Conservation (phyloP, 257 asterid genomes). For the Lithospermum erythrorhizon region DNA sequence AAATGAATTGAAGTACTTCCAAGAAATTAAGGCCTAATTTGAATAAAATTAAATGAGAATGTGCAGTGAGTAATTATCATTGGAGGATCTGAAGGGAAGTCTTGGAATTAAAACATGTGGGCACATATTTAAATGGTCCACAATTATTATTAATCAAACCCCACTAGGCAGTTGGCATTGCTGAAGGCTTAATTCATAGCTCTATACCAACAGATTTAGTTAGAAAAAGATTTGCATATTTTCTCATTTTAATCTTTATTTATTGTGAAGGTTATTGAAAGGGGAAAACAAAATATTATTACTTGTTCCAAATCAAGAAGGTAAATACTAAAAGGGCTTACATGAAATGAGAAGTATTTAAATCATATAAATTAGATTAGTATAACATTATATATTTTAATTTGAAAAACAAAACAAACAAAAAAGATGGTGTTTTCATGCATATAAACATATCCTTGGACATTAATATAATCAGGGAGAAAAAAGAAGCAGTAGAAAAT, state of each 20-base stretch:
- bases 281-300: neutral
- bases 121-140: neutral
- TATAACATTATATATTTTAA: too few relatives aligned
- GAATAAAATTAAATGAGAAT: too few relatives aligned
- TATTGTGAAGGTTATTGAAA: neutral
- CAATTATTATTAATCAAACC: neutral
- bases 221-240: neutral
- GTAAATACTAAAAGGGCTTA: neutral
- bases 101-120: neutral
- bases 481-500: neutral
- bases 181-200: slow-evolving; percentile 1
- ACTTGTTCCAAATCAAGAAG: neutral
- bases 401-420: neutral
- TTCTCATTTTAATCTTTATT: neutral
- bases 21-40: neutral
- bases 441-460: neutral
- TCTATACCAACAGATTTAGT: neutral
- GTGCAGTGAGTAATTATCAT: too few relatives aligned
- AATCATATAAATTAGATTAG: too few relatives aligned
- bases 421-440: neutral
- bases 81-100: too few relatives aligned
- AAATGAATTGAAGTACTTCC: neutral
- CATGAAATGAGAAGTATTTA: too few relatives aligned
- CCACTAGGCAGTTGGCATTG: slow-evolving; percentile 6
- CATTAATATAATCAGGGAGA: neutral